A percentile compares a stretch with the other conserved stretches of the same genome.
Evolutionary conservation across 148 eudicot species (phyloP).

Genomic region (Suaeda aralocaspica): DNA sequence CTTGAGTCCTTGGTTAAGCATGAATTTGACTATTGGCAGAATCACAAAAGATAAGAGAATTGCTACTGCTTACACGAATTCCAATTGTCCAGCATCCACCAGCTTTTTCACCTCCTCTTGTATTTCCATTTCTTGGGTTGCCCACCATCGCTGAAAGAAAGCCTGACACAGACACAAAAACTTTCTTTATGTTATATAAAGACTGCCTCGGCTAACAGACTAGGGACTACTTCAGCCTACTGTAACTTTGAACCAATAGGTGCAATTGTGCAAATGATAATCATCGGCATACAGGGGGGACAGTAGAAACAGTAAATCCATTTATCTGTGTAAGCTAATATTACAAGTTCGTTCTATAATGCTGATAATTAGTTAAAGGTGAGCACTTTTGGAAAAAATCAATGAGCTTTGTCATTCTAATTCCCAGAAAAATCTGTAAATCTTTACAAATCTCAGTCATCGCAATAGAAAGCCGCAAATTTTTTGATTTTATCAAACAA

Average conservation of each 20-base stretch:
- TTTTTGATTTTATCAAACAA: background rate
- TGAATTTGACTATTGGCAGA: background rate
- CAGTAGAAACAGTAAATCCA: background rate
- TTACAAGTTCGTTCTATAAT: background rate
- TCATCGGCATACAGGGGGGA: background rate
- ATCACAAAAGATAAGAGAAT: slow-evolving; percentile 4
- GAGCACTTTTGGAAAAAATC: background rate
- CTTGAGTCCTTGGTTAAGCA: too few relatives aligned
- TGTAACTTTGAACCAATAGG: background rate
- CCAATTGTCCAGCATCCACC: slow-evolving; percentile 65
- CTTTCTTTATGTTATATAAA: background rate
- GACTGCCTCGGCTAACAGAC: background rate
- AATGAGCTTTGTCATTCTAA: background rate
- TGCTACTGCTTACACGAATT: slow-evolving; percentile 51
- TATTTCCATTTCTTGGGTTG: slow-evolving; percentile 42
- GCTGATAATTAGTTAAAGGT: background rate
- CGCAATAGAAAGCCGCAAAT: background rate
- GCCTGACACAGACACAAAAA: slow-evolving; percentile 42
- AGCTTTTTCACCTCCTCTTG: slow-evolving; percentile 57
- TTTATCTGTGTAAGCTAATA: background rate
- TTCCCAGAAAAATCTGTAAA: background rate
- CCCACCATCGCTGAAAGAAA: slow-evolving; percentile 87
- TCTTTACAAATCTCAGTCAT: background rate
- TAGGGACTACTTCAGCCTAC: background rate
- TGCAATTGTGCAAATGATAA: background rate